phyloP scores from a whole-genome alignment of 2,329 filamentous ascomycete species.

The Penicillium sp. region DNA sequence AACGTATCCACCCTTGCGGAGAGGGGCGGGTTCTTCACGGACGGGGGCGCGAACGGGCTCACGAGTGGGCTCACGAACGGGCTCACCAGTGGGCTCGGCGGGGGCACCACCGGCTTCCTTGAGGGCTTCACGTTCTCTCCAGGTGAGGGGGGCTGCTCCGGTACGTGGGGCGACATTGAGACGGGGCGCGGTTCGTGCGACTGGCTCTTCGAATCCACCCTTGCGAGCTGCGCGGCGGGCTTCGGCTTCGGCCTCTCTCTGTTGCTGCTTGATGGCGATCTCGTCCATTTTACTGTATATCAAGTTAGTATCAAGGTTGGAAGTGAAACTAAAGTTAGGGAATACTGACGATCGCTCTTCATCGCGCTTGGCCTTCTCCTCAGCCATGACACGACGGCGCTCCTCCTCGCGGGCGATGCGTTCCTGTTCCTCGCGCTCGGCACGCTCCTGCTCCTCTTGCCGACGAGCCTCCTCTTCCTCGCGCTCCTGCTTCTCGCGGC shows the following conservation, averaged over 20 bases:
- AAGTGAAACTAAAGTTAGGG: not conserved
- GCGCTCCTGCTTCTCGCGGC: slow-evolving; percentile 77
- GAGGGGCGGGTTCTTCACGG: slow-evolving; percentile 32
- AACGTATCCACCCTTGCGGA: slow-evolving; percentile 40
- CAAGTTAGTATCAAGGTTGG: slow-evolving; percentile 34
- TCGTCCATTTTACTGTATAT: slow-evolving; percentile 60
- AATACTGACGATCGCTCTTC: slow-evolving; percentile 58
- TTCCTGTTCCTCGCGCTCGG: slow-evolving; percentile 80
- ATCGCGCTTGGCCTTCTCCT: slow-evolving; percentile 65
- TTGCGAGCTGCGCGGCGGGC: slow-evolving; percentile 69
- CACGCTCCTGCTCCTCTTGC: slow-evolving; percentile 82
- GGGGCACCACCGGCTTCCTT: slow-evolving; percentile 41
- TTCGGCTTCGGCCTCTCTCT: slow-evolving; percentile 85
- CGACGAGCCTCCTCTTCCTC: slow-evolving; percentile 79
- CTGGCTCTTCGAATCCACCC: slow-evolving; percentile 50
- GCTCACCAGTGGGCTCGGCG: slow-evolving; percentile 11
- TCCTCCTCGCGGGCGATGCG: slow-evolving; percentile 77
- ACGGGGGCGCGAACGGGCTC: slow-evolving; percentile 17
- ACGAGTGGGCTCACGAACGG: not conserved
- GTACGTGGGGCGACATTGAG: slow-evolving; percentile 55
- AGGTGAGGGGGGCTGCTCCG: slow-evolving; percentile 44
- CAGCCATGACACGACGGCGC: slow-evolving; percentile 68
- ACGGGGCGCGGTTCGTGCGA: slow-evolving; percentile 54
- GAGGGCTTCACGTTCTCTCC: slow-evolving; percentile 61
- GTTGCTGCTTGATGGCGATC: slow-evolving; percentile 65